Base-by-base conservation (phyloP, 768 basidiomycete genomes). In the Amanita exitialis region DNA sequence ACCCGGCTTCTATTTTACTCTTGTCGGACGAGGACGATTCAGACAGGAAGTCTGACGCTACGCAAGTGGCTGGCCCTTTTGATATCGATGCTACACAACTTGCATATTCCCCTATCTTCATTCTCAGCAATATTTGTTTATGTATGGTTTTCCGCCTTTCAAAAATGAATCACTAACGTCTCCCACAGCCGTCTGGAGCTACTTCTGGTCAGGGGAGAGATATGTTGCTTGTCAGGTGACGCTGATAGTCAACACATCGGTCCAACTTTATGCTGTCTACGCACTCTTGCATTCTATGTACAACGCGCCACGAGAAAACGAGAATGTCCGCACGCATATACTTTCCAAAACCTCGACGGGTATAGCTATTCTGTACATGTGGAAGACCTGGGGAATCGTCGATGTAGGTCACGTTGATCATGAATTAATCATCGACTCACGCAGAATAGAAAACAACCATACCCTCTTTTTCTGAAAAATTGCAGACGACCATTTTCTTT, bases 341-440 rank as follows among this genome's bases (percentile, higher is more conserved):
- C 67, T 72, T 44, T 67, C 68, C 39, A 75, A 74, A 54, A 68
- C 69, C 3, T 65, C 64, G 41, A 60, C 67, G 1, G 74, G 71
- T 0, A 60, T 74, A 25, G 66, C 64, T 8, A 56, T 72, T 3
- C 54, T 68, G 42, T 62, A 59, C 36, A 47, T 65, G 50, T 67
- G 66, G 64, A 64, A 56, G 43, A 61, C 59, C 3, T 67, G 65
- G 62, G 62, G 62, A 6, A 48, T 59, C 3, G 53, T 67, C 42
- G 61, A 65, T 27, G 66, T 69, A 58, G n/a, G 53, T 41, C 6
- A 10, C 13, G 9, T 37, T 49, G 46, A 51, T 2, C 20, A 25
- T 2, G 47, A 23, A 30, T 35, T 28, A 23, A 18, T n/a, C 52
- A 38, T 44, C 43, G 15, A 18, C 47, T 41, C 15, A 50, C n/a